These are phyloP conservation scores for Oehlia diaphana DNA, from an alignment of 192 early-diverging fungal species.

Conservation along the genomic window DNA sequence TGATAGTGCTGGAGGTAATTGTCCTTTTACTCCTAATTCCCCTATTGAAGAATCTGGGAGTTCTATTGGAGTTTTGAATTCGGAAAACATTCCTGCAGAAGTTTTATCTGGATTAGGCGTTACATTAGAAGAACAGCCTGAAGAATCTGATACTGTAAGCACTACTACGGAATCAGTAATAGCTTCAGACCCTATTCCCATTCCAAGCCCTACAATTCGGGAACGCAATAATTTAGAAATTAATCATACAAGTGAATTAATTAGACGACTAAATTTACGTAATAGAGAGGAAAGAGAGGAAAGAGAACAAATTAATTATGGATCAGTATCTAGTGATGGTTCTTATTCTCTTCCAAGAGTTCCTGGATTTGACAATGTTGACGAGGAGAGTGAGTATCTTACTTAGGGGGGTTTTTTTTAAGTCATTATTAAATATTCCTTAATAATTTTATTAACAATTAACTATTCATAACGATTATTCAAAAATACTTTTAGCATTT, in stretches of 20 bases:
- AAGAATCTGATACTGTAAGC: background rate
- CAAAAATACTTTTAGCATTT: background rate
- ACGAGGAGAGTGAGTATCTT: background rate
- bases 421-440: too few relatives aligned
- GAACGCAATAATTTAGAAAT: background rate
- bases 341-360: background rate
- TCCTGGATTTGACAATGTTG: background rate
- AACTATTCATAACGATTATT: background rate
- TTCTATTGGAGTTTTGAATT: background rate
- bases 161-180: background rate
- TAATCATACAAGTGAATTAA: background rate
- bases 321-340: background rate
- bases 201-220: background rate
- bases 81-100: background rate
- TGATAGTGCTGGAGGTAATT: constrained; percentile 53
- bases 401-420: too few relatives aligned
- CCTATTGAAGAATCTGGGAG: background rate
- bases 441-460: too few relatives aligned
- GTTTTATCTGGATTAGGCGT: background rate
- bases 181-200: background rate
- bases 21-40: constrained; percentile 30
- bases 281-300: background rate
- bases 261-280: background rate
- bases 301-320: background rate
- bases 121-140: background rate